Conservation (phyloP, 2,329 filamentous ascomycete species). For the Colletotrichum sp. region DNA sequence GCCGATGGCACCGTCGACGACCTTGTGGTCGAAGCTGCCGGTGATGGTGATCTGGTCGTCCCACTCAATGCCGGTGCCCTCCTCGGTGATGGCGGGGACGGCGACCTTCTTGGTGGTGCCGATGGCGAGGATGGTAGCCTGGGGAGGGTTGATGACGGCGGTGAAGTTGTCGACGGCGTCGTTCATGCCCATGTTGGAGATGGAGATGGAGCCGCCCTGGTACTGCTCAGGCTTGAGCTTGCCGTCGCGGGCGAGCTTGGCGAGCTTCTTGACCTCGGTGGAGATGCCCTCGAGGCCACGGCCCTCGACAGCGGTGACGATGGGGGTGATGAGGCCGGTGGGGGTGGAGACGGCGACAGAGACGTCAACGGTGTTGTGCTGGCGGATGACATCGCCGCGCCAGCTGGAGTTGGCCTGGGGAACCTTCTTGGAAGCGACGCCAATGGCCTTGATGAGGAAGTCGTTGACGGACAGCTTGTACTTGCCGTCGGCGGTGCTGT, state of each 20-base stretch:
- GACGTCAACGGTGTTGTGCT: conserved; percentile 92
- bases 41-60: conserved; percentile 97
- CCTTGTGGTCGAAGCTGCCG: conserved; percentile 98
- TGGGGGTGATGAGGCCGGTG: conserved; percentile 93
- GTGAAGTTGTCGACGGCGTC: conserved; percentile 94
- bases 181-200: conserved; percentile 99
- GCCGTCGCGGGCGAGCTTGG: conserved; percentile 92
- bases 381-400: conserved; percentile 88
- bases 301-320: conserved; percentile 86
- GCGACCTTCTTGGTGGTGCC: conserved; percentile 97
- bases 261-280: conserved; percentile 89
- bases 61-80: conserved; percentile 82
- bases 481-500: conserved; percentile 84
- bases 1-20: conserved; percentile 94
- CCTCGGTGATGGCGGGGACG: conserved; percentile 72
- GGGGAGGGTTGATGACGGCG: conserved; percentile 98
- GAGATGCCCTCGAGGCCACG: conserved; percentile 92
- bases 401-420: conserved; percentile 96
- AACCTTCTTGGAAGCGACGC: conserved; percentile 87
- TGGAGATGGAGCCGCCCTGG: conserved; percentile 98
- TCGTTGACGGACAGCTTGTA: conserved; percentile 99
- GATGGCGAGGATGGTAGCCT: conserved; percentile 93
- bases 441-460: conserved; percentile 97
- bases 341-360: conserved; percentile 96
- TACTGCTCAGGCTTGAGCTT: conserved; percentile 99